Evolutionary conservation across 2,329 filamentous ascomycete species (phyloP).

Genomic region (Aspergillus calidoustus): DNA sequence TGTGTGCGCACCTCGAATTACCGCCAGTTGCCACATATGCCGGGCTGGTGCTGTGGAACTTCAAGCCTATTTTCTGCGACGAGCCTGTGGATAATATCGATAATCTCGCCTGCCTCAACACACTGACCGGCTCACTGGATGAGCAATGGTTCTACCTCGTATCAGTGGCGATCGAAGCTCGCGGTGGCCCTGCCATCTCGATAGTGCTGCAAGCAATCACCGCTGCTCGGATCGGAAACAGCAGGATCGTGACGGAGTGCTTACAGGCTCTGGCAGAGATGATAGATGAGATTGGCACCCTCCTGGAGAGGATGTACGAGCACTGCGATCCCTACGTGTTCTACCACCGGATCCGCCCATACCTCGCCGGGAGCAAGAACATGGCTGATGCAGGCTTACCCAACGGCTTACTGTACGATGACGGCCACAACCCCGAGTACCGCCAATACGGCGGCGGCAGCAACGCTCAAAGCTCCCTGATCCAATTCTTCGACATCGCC

Average conservation of each 20-base stretch:
- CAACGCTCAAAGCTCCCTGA: conserved; percentile 94
- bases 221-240: conserved; percentile 74
- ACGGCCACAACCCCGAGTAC: conserved; percentile 70
- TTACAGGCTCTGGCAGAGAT: conserved; percentile 84
- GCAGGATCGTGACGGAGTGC: conserved; percentile 71
- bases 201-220: conserved; percentile 87
- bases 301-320: conserved; percentile 91
- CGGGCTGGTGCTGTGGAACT: conserved; percentile 93
- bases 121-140: conserved; percentile 91
- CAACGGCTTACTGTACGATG: conserved; percentile 83
- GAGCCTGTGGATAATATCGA: conserved; percentile 82
- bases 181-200: conserved; percentile 82
- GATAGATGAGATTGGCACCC: conserved; percentile 77
- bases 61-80: conserved; percentile 83
- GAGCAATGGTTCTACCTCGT: conserved; percentile 99
- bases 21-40: conserved; percentile 95
- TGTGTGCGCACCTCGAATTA: conserved; percentile 79
- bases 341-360: conserved; percentile 94
- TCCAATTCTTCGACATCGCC: conserved; percentile 95
- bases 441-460: conserved; percentile 90
- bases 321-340: conserved; percentile 93
- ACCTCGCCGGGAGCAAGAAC: conserved; percentile 94
- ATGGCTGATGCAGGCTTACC: conserved; percentile 94
- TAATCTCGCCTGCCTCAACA: conserved; percentile 85
- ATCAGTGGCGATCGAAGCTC: conserved; percentile 92